phyloP scores from a whole-genome alignment of 2,329 filamentous ascomycete genomes.

The Calonectria montana region DNA sequence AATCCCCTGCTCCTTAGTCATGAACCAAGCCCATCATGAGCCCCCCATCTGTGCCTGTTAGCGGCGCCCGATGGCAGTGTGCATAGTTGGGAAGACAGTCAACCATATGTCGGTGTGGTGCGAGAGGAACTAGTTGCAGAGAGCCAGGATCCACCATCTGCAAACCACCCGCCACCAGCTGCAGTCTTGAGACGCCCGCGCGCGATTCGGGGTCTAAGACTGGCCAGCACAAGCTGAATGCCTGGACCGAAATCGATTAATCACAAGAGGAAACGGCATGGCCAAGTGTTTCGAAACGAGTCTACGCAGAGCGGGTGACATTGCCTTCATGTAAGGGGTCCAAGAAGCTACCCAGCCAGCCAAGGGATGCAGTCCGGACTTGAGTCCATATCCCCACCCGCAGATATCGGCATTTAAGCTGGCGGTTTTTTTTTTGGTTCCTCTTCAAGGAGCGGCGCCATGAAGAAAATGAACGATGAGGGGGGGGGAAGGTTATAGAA shows the following conservation, averaged over 20 bases:
- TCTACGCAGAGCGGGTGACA: conserved; percentile 3
- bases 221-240: background rate
- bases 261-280: background rate
- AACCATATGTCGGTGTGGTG: conserved; percentile 3
- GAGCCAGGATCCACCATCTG: conserved; percentile 2
- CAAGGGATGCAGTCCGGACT: background rate
- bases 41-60: background rate
- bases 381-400: background rate
- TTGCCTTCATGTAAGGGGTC: conserved; percentile 1
- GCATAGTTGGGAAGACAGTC: background rate
- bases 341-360: background rate
- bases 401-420: background rate
- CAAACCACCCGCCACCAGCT: conserved; percentile 13
- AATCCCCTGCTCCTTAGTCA: background rate
- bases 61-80: background rate
- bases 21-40: background rate
- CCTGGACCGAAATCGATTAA: background rate
- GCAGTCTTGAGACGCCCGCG: conserved; percentile 14
- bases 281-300: conserved; percentile 5
- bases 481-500: background rate
- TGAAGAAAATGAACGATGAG: background rate
- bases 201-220: conserved; percentile 1
- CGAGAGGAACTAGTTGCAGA: background rate
- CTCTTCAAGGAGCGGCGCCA: background rate
- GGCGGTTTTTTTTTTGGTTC: background rate